Evolutionary conservation across 805 yeast species (phyloP).

Genomic region (Candida ulmi): DNA sequence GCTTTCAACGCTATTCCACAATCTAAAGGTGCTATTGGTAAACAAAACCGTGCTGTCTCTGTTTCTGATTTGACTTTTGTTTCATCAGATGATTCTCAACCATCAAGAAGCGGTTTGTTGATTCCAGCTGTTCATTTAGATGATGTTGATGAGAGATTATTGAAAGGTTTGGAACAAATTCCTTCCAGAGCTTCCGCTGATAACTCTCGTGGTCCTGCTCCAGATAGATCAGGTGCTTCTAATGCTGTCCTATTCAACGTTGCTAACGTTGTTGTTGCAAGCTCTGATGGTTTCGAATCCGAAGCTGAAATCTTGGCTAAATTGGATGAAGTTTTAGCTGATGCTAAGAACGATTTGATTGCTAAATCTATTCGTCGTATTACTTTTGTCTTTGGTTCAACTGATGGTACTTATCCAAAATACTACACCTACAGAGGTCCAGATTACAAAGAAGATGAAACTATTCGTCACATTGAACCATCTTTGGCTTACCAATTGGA

Average conservation of each 20-base stretch:
- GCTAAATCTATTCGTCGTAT: slow-evolving; percentile 83
- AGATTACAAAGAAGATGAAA: slow-evolving; percentile 77
- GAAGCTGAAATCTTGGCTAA: slow-evolving; percentile 65
- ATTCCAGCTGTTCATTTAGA: slow-evolving; percentile 79
- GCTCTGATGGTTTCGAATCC: slow-evolving; percentile 64
- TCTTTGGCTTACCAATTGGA: slow-evolving; percentile 97
- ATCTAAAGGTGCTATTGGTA: slow-evolving; percentile 36
- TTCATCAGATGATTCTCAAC: slow-evolving; percentile 62
- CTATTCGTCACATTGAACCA: slow-evolving; percentile 96
- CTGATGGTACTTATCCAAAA: slow-evolving; percentile 85
- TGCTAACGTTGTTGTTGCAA: slow-evolving; percentile 71
- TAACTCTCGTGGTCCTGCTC: slow-evolving; percentile 38
- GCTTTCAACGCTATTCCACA: slow-evolving; percentile 68
- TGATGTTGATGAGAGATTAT: slow-evolving; percentile 79
- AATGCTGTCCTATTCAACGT: slow-evolving; percentile 60
- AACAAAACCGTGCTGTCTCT: slow-evolving; percentile 66
- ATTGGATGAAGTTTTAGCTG: slow-evolving; percentile 60
- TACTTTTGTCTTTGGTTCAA: slow-evolving; percentile 82
- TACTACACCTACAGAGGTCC: slow-evolving; percentile 95
- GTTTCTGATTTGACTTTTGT: slow-evolving; percentile 88
- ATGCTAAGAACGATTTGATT: slow-evolving; percentile 62
- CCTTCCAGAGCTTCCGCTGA: slow-evolving; percentile 41
- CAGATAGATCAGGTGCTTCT: slow-evolving; percentile 35
- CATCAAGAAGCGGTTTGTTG: slow-evolving; percentile 78
- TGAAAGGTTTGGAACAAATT: slow-evolving; percentile 68